Conservation (phyloP, 805 yeast genomes). For the Teunomyces aglyptinius region DNA sequence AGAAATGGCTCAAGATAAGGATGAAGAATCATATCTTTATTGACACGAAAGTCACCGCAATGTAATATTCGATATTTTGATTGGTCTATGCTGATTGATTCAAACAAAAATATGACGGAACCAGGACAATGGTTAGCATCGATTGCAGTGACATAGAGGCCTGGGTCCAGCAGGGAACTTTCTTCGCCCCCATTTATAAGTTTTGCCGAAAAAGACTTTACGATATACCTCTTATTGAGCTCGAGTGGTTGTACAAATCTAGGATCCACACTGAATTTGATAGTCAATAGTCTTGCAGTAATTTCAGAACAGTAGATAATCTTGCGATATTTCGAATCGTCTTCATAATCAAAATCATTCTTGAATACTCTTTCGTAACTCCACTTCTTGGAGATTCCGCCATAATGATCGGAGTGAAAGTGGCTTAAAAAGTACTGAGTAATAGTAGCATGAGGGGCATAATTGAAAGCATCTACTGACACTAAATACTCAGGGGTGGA, state of each 20-base stretch:
- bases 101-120: slow-evolving; percentile 75
- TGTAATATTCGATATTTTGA: slow-evolving; percentile 51
- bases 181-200: slow-evolving; percentile 17
- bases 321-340: slow-evolving; percentile 42
- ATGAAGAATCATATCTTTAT: slow-evolving; percentile 46
- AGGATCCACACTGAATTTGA: slow-evolving; percentile 54
- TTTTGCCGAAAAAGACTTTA: slow-evolving; percentile 14
- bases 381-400: slow-evolving; percentile 82
- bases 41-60: slow-evolving; percentile 92
- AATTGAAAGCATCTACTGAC: slow-evolving; percentile 66
- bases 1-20: slow-evolving; percentile 24
- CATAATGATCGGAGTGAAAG: slow-evolving; percentile 93
- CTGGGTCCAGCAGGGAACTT: slow-evolving; percentile 19
- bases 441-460: slow-evolving; percentile 44
- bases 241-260: slow-evolving; percentile 42
- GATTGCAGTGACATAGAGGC: slow-evolving; percentile 53
- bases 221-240: slow-evolving; percentile 40
- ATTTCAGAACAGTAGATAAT: slow-evolving; percentile 69
- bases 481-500: slow-evolving; percentile 35
- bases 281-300: slow-evolving; percentile 57
- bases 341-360: slow-evolving; percentile 22
- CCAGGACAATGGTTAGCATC: slow-evolving; percentile 99
- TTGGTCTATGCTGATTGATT: slow-evolving; percentile 32
- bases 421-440: slow-evolving; percentile 67
- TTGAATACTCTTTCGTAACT: slow-evolving; percentile 38